Evolutionary conservation across 768 basidiomycete species (phyloP).

Genomic region (Naematelia encephala): DNA sequence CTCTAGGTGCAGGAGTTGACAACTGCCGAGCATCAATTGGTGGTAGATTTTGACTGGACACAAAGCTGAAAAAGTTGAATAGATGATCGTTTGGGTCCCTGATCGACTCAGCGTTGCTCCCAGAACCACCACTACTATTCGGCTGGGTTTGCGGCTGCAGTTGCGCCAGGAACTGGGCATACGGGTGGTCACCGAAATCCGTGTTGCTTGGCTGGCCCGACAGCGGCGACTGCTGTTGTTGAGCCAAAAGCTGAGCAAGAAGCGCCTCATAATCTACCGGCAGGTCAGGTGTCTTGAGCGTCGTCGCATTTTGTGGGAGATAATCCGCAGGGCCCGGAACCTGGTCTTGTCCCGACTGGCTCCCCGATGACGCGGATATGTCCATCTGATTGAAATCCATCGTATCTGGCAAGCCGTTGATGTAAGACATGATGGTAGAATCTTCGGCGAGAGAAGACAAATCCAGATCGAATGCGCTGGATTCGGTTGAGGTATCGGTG

Average conservation of each 20-base stretch:
- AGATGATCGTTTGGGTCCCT: background rate
- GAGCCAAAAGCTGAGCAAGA: background rate
- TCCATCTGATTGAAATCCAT: background rate
- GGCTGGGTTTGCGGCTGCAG: background rate
- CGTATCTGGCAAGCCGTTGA: constrained; percentile 2
- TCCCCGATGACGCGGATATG: background rate
- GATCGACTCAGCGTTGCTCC: background rate
- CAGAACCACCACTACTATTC: background rate
- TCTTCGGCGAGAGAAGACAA: background rate
- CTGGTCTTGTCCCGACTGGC: background rate
- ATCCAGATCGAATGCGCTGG: background rate
- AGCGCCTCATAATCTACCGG: background rate
- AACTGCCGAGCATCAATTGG: background rate
- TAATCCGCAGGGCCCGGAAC: background rate
- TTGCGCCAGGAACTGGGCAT: background rate
- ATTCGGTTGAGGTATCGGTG: background rate
- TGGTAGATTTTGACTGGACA: background rate
- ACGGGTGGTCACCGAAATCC: background rate
- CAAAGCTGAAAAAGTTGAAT: background rate
- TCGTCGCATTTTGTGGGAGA: background rate
- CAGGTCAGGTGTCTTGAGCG: background rate
- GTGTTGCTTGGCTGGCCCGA: background rate
- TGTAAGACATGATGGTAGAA: constrained; percentile 11
- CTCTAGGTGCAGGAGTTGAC: background rate
- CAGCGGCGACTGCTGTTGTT: background rate